Evolutionary conservation across 768 basidiomycete species (phyloP).

Genomic region (Myochromella boudieri): DNA sequence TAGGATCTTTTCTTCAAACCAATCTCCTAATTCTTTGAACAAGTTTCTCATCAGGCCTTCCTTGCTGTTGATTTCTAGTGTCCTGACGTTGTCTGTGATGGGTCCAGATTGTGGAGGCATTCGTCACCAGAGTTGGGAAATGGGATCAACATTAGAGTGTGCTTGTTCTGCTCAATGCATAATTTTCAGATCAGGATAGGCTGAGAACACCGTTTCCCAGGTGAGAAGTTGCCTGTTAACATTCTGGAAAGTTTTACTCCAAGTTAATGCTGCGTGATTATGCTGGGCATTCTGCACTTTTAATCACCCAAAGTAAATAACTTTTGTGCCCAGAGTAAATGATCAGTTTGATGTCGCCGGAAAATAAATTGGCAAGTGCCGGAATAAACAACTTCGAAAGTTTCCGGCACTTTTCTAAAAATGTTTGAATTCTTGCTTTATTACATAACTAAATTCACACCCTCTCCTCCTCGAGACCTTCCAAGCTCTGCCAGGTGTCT

Average conservation of each 20-base stretch:
- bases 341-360: no score
- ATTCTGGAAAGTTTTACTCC: slow-evolving; percentile 29
- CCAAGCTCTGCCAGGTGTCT: no score
- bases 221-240: neutral
- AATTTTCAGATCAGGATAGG: neutral
- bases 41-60: slow-evolving; percentile 24
- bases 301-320: no score
- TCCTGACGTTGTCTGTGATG: neutral
- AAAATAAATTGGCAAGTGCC: no score
- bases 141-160: slow-evolving; percentile 23
- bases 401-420: no score
- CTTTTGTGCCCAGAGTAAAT: no score
- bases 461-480: no score
- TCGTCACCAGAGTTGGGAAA: slow-evolving; percentile 27
- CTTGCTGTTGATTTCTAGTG: neutral
- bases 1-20: slow-evolving; percentile 26
- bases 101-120: slow-evolving; percentile 21
- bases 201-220: neutral
- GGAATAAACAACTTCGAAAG: no score
- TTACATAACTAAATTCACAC: no score
- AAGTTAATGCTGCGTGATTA: slow-evolving; percentile 32
- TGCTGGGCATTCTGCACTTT: no score
- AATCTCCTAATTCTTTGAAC: slow-evolving; percentile 22
- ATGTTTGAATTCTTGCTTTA: no score
- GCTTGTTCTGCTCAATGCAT: neutral